Conservation (phyloP, 139 green algal species). For the Raphidocelis subcapitata region DNA sequence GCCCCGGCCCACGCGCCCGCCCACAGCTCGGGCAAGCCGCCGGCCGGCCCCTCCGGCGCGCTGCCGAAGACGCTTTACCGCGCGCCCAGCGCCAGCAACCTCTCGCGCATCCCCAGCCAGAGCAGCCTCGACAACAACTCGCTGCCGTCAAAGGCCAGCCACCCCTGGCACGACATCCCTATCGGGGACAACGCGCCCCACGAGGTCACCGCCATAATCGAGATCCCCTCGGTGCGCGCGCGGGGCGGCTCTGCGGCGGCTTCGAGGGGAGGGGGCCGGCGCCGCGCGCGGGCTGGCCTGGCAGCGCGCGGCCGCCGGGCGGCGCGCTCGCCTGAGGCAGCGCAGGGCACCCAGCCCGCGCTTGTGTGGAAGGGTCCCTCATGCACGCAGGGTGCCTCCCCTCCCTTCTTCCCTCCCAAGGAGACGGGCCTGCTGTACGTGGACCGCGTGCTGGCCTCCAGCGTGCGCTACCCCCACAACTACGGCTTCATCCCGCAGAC, state of each 20-base stretch:
- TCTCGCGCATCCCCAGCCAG: conserved; percentile 18
- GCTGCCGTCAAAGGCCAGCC: conserved; percentile 1
- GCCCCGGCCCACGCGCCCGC: background rate
- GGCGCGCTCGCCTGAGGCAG: background rate
- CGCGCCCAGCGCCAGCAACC: conserved; percentile 16
- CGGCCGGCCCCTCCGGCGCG: background rate
- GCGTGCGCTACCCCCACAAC: conserved; percentile 88
- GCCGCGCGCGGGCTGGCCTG: background rate
- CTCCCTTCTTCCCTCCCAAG: conserved; percentile 92
- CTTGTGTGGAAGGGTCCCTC: background rate
- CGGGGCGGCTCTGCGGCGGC: background rate
- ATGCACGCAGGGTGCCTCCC: conserved; percentile 56
- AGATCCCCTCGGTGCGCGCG: conserved; percentile 43
- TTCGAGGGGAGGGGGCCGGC: background rate
- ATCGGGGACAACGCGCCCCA: conserved; percentile 66
- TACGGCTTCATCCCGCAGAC: conserved; percentile 88
- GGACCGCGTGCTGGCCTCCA: conserved; percentile 85
- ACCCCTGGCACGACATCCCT: conserved; percentile 49
- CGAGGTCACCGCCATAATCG: conserved; percentile 50
- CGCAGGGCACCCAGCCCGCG: background rate
- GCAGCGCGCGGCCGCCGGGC: too few species aligned
- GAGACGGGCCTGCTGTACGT: conserved; percentile 65
- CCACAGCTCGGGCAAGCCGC: background rate
- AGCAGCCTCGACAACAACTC: conserved; percentile 22
- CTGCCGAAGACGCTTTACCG: conserved; percentile 20